Base-by-base conservation (phyloP, 192 early-diverging fungal genomes). In the Podila epicladia region DNA sequence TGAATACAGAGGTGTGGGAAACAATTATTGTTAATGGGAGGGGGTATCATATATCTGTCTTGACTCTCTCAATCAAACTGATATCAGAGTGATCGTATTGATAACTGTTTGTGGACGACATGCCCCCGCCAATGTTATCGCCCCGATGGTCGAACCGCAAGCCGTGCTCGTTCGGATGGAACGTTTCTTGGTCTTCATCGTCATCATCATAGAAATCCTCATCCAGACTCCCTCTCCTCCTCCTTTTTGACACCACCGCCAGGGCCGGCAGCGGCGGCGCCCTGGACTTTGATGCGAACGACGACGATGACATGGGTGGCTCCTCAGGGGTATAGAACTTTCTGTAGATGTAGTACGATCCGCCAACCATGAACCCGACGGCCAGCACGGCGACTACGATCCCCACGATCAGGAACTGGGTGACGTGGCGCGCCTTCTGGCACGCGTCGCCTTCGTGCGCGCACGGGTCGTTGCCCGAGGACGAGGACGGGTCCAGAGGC, bases 121-220 rank as follows among this genome's bases (percentile, higher is more conserved):
- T 24, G 53, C 53, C 4, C 2, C 24, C 24, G 9, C 24, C 8
- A 24, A 75, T 67, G 29, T 68, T 68, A 28, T 75, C 73, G 17
- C 48, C 53, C 26, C 66, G 31, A 45, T 75, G 73, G 32, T 75
- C 38, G 20, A 75, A 75, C 20, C 73, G 67, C 57, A 50, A 64
- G 68, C 51, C 48, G 51, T 24, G 65, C 37, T 12, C 60, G 61
- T 28, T 45, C 17, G 20, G 61, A 62, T 4, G 58, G 53, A 26
- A 24, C 53, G 53, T 55, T 22, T n/a, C 53, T 9, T 26, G 8
- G 2, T 55, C 53, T 0, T 55, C 24, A 24, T 53, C 22, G 9
- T 53, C 51, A 2, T 22, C 41, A 12, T 55, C 65, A n/a, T 66
- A 29, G 20, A 53, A 19, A 13, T 75, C 61, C 2, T 75, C 73